Conservation (phyloP, 148 eudicot genomes). For the Rhododendron vialii region DNA sequence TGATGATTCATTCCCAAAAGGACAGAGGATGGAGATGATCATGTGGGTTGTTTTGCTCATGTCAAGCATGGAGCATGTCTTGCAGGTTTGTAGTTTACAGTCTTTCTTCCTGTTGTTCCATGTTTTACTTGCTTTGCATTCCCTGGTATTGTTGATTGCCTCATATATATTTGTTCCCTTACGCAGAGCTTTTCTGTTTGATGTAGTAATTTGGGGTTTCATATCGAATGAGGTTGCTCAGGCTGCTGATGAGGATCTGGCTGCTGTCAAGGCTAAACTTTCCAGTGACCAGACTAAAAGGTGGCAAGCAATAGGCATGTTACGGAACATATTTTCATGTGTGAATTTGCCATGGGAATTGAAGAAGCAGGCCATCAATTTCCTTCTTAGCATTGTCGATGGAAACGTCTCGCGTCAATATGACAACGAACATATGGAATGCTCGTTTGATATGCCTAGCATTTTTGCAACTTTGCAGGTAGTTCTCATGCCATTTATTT, state of each 20-base stretch:
- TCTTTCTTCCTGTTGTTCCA: constrained; percentile 11
- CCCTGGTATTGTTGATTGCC: neutral
- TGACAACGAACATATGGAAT: constrained; percentile 31
- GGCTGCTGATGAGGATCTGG: constrained; percentile 53
- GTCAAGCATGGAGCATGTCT: constrained; percentile 80
- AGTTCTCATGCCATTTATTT: constrained; percentile 14
- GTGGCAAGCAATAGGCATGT: constrained; percentile 71
- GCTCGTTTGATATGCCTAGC: constrained; percentile 35
- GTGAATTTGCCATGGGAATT: constrained; percentile 59
- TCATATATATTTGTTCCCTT: neutral
- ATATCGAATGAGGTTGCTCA: constrained; percentile 49
- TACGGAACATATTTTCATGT: constrained; percentile 48
- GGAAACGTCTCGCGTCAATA: constrained; percentile 25
- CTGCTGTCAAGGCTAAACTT: constrained; percentile 50
- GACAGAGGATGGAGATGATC: constrained; percentile 56
- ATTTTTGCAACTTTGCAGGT: constrained; percentile 76
- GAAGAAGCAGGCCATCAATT: constrained; percentile 54
- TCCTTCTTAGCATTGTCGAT: constrained; percentile 61
- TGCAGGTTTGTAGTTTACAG: constrained; percentile 46
- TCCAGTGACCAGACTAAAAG: constrained; percentile 48
- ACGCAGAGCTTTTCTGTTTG: constrained; percentile 1
- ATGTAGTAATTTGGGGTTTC: constrained; percentile 80
- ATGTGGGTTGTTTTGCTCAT: constrained; percentile 51
- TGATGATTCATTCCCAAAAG: constrained; percentile 2
- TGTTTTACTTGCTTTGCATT: neutral